Evolutionary conservation across 768 basidiomycete species (phyloP).

Genomic region (Macrolepiota albuminosa): DNA sequence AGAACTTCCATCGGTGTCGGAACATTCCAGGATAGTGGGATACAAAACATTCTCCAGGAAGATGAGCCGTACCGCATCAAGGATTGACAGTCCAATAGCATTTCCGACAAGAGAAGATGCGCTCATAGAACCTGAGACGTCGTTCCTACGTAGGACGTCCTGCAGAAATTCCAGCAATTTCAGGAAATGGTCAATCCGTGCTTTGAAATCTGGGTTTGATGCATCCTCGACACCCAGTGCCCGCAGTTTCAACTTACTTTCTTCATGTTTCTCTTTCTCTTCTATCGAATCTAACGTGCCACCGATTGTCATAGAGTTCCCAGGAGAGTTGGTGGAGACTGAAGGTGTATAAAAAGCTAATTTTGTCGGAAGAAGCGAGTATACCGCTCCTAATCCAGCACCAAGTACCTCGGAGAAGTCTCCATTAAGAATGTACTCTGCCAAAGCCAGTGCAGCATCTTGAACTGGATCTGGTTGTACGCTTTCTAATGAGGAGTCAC

Average conservation of each 20-base stretch:
- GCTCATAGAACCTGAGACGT: slow-evolving; percentile 43
- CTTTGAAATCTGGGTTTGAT: slow-evolving; percentile 67
- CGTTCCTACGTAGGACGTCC: slow-evolving; percentile 76
- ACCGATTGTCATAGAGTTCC: slow-evolving; percentile 71
- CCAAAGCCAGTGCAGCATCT: slow-evolving; percentile 82
- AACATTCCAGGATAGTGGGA: slow-evolving; percentile 90
- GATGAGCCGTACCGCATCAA: slow-evolving; percentile 76
- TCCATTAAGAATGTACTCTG: slow-evolving; percentile 93
- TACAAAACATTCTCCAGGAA: slow-evolving; percentile 94
- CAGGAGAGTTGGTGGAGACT: slow-evolving; percentile 31
- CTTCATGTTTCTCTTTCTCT: slow-evolving; percentile 46
- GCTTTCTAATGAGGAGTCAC: slow-evolving; percentile 31
- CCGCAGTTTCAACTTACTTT: slow-evolving; percentile 44
- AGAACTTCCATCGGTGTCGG: slow-evolving; percentile 89
- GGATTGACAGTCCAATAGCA: slow-evolving; percentile 78
- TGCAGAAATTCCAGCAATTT: slow-evolving; percentile 90
- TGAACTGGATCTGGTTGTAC: slow-evolving; percentile 59
- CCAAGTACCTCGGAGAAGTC: slow-evolving; percentile 98
- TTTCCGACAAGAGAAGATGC: slow-evolving; percentile 66
- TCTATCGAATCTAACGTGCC: slow-evolving; percentile 51
- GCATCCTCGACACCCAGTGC: slow-evolving; percentile 75
- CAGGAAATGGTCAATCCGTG: slow-evolving; percentile 82
- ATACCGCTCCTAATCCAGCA: slow-evolving; percentile 89
- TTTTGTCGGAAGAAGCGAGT: slow-evolving; percentile 86
- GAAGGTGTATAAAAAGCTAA: slow-evolving; percentile 58